Evolutionary conservation across 805 yeast species (phyloP), one percentile per base, ranked within the genome.

Genomic region (Metschnikowia sp.): DNA sequence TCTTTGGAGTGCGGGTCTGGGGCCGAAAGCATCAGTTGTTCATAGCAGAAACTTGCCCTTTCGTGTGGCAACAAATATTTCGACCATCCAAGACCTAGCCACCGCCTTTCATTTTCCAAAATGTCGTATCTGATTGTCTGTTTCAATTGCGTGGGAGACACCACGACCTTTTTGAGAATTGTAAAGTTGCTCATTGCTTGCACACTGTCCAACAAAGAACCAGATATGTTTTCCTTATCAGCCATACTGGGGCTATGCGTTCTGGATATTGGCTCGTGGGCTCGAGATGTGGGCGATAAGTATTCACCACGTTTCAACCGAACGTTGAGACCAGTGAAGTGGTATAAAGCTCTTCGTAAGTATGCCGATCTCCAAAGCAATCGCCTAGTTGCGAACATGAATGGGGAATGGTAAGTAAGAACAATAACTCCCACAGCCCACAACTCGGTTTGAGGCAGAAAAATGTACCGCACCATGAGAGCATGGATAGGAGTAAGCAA

Each of bases 21-120:
- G 0, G 71, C 61, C 2, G 60, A 52, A 10, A 51, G 46, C 52
- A 62, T 53, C 35, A 72, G 64, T 11, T 69, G 60, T 28, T 65
- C 75, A 48, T 70, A 73, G 36, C 83, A 78, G 54, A 65, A 82
- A 15, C 70, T 65, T 1, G 78, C 56, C 26, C 85, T 55, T 50
- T 82, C 86, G 47, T 70, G 67, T 2, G 86, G 85, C 4, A 80
- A 55, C 33, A 80, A 58, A 13, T 66, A 63, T 41, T 71, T 69
- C 34, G 76, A 62, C 86, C 86, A 82, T 7, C 86, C 87, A 13
- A 81, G 49, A 0, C 83, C 85, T 3, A 81, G 32, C 84, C 86
- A 81, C 40, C 85, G 64, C 54, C 88, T 67, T 58, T 82, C 82
- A 53, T 82, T 77, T 54, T 82, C 83, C 34, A 76, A 57, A 1